Evolutionary conservation across 192 early-diverging fungal species (phyloP).

Genomic region (Funneliformis geosporum): DNA sequence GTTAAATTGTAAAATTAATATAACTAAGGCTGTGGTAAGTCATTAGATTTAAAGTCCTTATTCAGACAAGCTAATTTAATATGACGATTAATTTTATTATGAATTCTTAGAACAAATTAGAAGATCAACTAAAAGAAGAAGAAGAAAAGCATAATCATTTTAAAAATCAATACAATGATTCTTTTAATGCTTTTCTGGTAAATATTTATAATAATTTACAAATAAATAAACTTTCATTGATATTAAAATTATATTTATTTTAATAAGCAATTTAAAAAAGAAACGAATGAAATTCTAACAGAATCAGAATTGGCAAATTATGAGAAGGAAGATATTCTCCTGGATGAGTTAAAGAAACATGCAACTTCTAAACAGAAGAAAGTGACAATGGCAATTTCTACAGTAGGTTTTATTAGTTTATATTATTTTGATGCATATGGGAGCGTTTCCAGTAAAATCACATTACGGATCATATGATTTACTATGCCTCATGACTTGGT

Average conservation of each 20-base stretch:
- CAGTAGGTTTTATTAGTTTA: conserved; percentile 36
- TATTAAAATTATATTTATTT: neutral
- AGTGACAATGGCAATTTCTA: conserved; percentile 60
- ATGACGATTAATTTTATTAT: neutral
- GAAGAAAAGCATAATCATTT: conserved; percentile 46
- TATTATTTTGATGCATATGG: neutral
- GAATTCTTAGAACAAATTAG: conserved; percentile 49
- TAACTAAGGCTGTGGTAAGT: conserved; percentile 48
- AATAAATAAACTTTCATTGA: neutral
- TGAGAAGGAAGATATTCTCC: conserved; percentile 77
- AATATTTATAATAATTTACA: neutral
- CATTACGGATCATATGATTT: too few relatives aligned
- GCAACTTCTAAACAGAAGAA: conserved; percentile 79
- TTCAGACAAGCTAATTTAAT: neutral
- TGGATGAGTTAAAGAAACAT: conserved; percentile 86
- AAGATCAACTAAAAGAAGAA: conserved; percentile 61
- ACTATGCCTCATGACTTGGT: too few relatives aligned
- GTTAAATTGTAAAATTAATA: conserved; percentile 59
- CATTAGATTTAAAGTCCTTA: neutral
- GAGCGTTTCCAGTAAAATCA: too few relatives aligned
- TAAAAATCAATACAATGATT: too few relatives aligned
- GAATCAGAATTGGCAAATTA: conserved; percentile 67
- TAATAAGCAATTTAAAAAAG: conserved; percentile 50
- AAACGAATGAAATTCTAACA: conserved; percentile 55
- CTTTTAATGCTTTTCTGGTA: neutral